A percentile compares a stretch with the other conserved stretches of the same genome.
Evolutionary conservation across 768 basidiomycete species (phyloP).

Genomic region (Lactarius sp.): DNA sequence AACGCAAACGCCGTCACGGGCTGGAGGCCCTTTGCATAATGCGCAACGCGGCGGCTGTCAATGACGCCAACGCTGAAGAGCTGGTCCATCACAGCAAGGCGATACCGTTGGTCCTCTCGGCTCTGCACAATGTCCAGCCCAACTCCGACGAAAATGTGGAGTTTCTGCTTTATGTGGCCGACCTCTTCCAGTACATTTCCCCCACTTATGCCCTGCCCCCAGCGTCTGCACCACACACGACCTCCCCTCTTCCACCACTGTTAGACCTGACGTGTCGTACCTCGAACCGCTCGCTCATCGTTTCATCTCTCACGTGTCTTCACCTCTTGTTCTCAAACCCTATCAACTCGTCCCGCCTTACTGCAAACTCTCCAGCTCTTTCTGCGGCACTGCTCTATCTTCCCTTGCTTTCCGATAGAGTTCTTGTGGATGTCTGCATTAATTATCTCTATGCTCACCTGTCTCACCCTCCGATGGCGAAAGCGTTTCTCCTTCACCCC

Average conservation of each 20-base stretch:
- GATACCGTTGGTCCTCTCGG: constrained; percentile 57
- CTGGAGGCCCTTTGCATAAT: constrained; percentile 81
- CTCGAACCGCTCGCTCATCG: constrained; percentile 70
- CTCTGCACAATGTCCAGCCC: constrained; percentile 56
- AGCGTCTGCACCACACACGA: constrained; percentile 30
- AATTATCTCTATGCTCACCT: constrained; percentile 75
- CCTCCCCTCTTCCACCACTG: constrained; percentile 54
- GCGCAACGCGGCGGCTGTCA: constrained; percentile 74
- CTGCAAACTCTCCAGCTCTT: constrained; percentile 54
- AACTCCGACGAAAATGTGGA: constrained; percentile 66
- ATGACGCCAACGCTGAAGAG: constrained; percentile 60
- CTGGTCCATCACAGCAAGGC: constrained; percentile 57
- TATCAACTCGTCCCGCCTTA: constrained; percentile 50
- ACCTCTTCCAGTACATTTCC: constrained; percentile 64
- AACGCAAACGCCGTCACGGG: constrained; percentile 65
- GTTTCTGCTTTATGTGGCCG: constrained; percentile 64
- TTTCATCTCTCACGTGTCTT: constrained; percentile 57
- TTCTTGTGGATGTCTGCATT: constrained; percentile 62
- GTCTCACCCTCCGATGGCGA: constrained; percentile 68
- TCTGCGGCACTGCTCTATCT: constrained; percentile 63
- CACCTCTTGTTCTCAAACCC: constrained; percentile 59
- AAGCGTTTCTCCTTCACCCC: constrained; percentile 67
- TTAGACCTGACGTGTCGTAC: constrained; percentile 51
- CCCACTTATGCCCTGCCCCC: constrained; percentile 39
- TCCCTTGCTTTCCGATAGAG: constrained; percentile 65